phyloP scores from a whole-genome alignment of 345 rosid genomes.

The Eucalyptus camaldulensis region DNA sequence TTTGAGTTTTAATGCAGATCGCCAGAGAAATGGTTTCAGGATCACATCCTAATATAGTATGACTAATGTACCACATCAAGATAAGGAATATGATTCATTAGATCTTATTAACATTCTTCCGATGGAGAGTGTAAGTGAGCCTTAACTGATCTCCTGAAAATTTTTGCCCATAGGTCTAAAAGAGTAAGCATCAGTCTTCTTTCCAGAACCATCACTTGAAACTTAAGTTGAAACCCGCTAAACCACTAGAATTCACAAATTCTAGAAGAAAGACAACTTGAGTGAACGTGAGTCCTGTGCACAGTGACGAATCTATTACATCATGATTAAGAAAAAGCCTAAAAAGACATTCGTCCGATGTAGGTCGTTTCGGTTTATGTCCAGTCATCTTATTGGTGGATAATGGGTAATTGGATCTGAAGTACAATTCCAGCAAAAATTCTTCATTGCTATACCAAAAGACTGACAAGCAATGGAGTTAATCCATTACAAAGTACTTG shows the following conservation, averaged over 20 bases:
- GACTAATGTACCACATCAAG: background rate
- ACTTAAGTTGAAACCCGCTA: background rate
- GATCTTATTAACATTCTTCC: background rate
- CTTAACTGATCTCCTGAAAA: background rate
- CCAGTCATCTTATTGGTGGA: background rate
- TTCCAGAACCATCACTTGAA: background rate
- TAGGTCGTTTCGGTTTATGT: background rate
- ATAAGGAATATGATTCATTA: background rate
- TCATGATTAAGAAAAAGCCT: background rate
- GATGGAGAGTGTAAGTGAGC: background rate
- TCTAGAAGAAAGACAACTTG: background rate
- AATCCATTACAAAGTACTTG: background rate
- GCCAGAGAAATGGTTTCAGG: background rate
- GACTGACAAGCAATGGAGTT: background rate
- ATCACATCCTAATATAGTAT: background rate
- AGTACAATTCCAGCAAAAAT: background rate
- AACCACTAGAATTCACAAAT: background rate
- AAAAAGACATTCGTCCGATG: background rate
- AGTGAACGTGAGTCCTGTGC: background rate
- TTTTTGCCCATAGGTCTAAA: background rate
- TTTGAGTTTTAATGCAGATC: background rate
- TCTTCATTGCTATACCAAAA: background rate
- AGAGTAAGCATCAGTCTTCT: background rate
- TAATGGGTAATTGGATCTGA: background rate
- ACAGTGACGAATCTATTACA: background rate